These are phyloP conservation scores for Candida yuanshanica DNA, from an alignment of 805 yeast genomes.

Conservation along the genomic window DNA sequence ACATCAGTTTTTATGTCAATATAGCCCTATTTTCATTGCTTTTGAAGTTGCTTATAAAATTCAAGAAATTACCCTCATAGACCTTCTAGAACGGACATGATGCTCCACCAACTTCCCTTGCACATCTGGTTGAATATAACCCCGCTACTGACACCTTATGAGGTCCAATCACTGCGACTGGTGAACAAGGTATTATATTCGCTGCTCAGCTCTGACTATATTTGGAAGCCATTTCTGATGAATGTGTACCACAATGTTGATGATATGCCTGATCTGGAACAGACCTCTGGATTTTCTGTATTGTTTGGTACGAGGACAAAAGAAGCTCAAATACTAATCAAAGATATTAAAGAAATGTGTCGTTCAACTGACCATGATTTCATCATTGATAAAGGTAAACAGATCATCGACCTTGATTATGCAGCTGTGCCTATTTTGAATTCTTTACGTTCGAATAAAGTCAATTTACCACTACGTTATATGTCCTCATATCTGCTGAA, in stretches of 20 bases:
- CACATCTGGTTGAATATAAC: conserved; percentile 16
- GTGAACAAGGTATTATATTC: conserved; percentile 3
- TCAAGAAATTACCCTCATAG: too few relatives aligned
- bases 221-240: conserved; percentile 16
- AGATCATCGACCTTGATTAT: conserved; percentile 3
- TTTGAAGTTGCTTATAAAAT: too few relatives aligned
- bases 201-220: conserved; percentile 7
- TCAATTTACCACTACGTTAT: conserved; percentile 10
- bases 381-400: conserved; percentile 7
- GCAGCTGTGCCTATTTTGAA: conserved; percentile 11
- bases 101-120: conserved; percentile 8
- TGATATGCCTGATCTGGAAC: conserved; percentile 4
- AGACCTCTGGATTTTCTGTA: not conserved
- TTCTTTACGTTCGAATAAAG: conserved; percentile 3
- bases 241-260: conserved; percentile 7
- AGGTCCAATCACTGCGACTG: conserved; percentile 10
- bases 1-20: too few relatives aligned
- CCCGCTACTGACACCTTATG: conserved; percentile 2
- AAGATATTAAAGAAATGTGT: not conserved
- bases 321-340: conserved; percentile 2
- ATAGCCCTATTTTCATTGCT: too few relatives aligned
- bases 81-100: too few relatives aligned
- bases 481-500: conserved; percentile 7
- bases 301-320: conserved; percentile 6
- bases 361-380: not conserved